Evolutionary conservation across 192 early-diverging fungal genomes (phyloP), one percentile per base, ranked within the genome.

Genomic region (Entophlyctis luteolus): DNA sequence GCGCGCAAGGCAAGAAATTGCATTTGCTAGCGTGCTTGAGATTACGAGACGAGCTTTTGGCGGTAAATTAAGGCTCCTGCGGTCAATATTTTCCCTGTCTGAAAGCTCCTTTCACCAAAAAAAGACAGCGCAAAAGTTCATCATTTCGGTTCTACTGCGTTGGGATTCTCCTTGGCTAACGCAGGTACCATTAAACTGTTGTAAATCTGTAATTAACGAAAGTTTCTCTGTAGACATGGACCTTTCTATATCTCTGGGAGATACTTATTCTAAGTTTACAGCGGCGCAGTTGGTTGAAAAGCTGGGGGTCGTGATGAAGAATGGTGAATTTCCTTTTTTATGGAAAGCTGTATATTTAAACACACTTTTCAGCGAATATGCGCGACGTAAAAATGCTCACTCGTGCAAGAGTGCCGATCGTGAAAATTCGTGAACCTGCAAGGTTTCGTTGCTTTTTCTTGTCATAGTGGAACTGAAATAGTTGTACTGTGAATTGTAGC

Each of bases 371-470:
- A 65, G 50, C 48, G 6, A 67, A 67, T 18, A 59, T 73, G 65
- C 12, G 28, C n/a, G 55, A 73, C 47, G 75, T 77, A 6, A 63
- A 74, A 27, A 48, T 65, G 54, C 45, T 77, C 37, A 55, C 71
- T 20, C 20, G 71, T 2, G 72, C 75, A 32, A 39, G 71, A 12
- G 75, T 77, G 10, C 75, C 75, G 8, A 77, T 77, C 59, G 71
- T 73, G 18, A 77, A 77, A 57, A 70, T 77, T 38, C 35, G 65
- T 22, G 62, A 73, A 53, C 54, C 65, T 46, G 29, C 27, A n/a
- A 22, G 0, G 49, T 54, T 65, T 65, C 38, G 28, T 36, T 32
- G 28, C n/a, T 62, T 52, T 54, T 42, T 22, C 2, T 0, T 23
- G 12, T 62, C 14, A 46, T 45, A 12, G 14, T n/a, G 27, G 29